Percentiles rank a stretch among this genome's conserved stretches.
phyloP scores from a whole-genome alignment of 352 stramenopile genomes.

The Phytophthora palmivora region DNA sequence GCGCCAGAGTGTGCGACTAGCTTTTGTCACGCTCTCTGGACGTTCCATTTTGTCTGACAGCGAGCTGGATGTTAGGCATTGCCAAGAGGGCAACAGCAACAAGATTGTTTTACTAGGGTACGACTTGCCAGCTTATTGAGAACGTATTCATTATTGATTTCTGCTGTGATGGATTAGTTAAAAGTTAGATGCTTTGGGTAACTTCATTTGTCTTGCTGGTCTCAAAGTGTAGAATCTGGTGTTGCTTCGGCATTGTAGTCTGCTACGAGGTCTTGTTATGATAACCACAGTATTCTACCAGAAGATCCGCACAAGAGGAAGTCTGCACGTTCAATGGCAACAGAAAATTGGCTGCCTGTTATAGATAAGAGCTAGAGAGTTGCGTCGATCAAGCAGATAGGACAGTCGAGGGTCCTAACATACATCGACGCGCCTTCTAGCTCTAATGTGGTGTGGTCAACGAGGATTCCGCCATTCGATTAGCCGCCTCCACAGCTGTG shows the following conservation, averaged over 20 bases:
- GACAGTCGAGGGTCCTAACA: constrained; percentile 2
- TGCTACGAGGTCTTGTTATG: background rate
- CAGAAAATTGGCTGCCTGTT: background rate
- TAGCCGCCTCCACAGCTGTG: constrained; percentile 27
- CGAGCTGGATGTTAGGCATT: too few relatives aligned
- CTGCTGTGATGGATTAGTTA: too few relatives aligned
- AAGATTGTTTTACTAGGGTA: too few relatives aligned
- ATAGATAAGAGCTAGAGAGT: constrained; percentile 15
- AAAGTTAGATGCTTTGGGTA: too few relatives aligned
- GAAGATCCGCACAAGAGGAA: background rate
- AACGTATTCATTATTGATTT: too few relatives aligned
- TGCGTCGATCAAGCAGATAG: constrained; percentile 11
- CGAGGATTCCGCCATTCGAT: constrained; percentile 19
- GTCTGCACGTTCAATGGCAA: background rate
- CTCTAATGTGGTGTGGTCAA: constrained; percentile 8
- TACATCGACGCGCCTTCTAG: background rate
- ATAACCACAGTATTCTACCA: background rate
- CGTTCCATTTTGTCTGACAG: background rate
- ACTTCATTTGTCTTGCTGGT: too few relatives aligned
- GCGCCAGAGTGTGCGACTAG: background rate
- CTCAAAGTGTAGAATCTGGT: too few relatives aligned
- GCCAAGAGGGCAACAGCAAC: too few relatives aligned
- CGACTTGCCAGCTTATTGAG: too few relatives aligned
- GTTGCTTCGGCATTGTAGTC: background rate
- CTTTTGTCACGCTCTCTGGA: background rate